These are phyloP conservation scores for Epicoccum nigrum DNA, from an alignment of 2,329 filamentous ascomycete genomes.

Conservation along the genomic window DNA sequence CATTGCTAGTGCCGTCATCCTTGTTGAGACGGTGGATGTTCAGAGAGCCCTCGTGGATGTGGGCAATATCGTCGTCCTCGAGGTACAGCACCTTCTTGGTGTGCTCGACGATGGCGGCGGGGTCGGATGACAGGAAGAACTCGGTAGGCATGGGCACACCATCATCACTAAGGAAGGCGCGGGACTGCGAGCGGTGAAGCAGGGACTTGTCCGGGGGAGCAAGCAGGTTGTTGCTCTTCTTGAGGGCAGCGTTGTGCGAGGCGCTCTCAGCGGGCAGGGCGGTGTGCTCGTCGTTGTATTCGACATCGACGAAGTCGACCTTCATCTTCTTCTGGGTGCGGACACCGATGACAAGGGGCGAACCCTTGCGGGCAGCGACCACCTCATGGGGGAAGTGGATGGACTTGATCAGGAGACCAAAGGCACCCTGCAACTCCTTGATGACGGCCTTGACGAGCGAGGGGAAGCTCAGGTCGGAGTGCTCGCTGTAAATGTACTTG, in stretches of 20 bases:
- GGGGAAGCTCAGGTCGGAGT: slow-evolving; percentile 94
- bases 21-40: slow-evolving; percentile 99
- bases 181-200: slow-evolving; percentile 96
- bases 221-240: slow-evolving; percentile 73
- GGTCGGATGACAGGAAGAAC: slow-evolving; percentile 99
- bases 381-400: slow-evolving; percentile 98
- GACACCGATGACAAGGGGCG: slow-evolving; percentile 94
- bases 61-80: slow-evolving; percentile 98
- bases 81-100: slow-evolving; percentile 99
- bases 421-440: slow-evolving; percentile 96
- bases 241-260: slow-evolving; percentile 94
- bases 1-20: slow-evolving; percentile 94
- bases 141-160: slow-evolving; percentile 97
- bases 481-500: slow-evolving; percentile 96
- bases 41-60: slow-evolving; percentile 97
- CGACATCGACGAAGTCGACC: slow-evolving; percentile 99
- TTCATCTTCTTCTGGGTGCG: slow-evolving; percentile 99
- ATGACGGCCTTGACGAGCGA: slow-evolving; percentile 97
- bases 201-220: slow-evolving; percentile 96
- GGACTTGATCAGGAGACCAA: slow-evolving; percentile 96
- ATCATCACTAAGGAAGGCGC: slow-evolving; percentile 98
- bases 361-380: slow-evolving; percentile 97
- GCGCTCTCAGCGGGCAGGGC: slow-evolving; percentile 89
- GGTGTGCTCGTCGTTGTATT: slow-evolving; percentile 83
- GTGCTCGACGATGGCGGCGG: slow-evolving; percentile 97